Evolutionary conservation across 139 green algal genomes (phyloP).

Genomic region (Chara braunii): DNA sequence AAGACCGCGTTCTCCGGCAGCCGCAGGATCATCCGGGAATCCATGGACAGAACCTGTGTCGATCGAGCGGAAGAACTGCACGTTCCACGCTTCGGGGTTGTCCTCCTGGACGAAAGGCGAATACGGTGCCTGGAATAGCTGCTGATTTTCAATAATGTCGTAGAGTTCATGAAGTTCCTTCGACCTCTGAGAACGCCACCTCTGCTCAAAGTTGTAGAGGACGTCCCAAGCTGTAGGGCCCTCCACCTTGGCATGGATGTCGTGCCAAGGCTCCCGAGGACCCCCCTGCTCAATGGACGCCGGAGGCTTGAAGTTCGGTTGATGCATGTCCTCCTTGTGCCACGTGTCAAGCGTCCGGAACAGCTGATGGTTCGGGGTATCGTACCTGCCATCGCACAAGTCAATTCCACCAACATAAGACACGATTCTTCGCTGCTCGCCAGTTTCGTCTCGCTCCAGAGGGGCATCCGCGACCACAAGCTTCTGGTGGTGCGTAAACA

Average conservation of each 20-base stretch:
- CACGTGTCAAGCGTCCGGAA: conserved; percentile 15
- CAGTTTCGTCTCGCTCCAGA: neutral
- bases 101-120: conserved; percentile 8
- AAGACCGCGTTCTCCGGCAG: neutral
- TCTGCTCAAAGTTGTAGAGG: conserved; percentile 48
- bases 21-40: conserved; percentile 17
- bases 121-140: neutral
- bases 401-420: conserved; percentile 56
- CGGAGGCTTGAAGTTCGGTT: conserved; percentile 17
- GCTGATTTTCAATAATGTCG: no score
- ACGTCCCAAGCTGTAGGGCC: conserved; percentile 50
- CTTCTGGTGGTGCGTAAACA: conserved; percentile 56
- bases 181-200: conserved; percentile 16
- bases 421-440: conserved; percentile 25
- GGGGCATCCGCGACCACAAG: conserved; percentile 32
- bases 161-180: no score
- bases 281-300: conserved; percentile 19
- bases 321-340: conserved; percentile 42
- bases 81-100: conserved; percentile 38
- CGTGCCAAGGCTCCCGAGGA: conserved; percentile 55
- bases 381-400: conserved; percentile 54
- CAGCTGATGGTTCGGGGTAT: conserved; percentile 27
- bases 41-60: conserved; percentile 23
- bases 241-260: conserved; percentile 55
- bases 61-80: conserved; percentile 49